Base-by-base conservation (phyloP, 768 basidiomycete genomes). In the Serendipita vermifera region DNA sequence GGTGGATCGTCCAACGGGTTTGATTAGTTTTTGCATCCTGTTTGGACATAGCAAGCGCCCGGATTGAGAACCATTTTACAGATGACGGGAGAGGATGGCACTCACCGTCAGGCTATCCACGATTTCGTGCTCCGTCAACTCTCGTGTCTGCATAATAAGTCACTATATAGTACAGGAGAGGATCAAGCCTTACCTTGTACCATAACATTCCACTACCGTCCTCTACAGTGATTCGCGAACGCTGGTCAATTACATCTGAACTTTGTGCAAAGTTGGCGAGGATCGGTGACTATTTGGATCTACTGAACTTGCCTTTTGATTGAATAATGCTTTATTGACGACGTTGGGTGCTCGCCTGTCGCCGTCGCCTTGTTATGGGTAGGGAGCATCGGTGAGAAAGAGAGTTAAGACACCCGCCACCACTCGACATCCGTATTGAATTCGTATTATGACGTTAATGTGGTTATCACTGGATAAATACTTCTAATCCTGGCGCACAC, bases 1-100 rank as follows among this genome's bases (percentile, higher is more conserved):
- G 78, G 65, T 88, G 87, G 26, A 88, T 79, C 7, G 78, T 78
- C 87, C 87, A 90, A 56, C 77, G 74, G 2, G 86, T 43, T 26
- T 11, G 13, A 43, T 43, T 43, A 13, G 41, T 43, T 24, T 43
- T 43, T 13, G 15, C 14, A 22, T 43, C 41, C 41, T 43, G 24
- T 13, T n/a, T n/a, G n/a, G n/a, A n/a, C n/a, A n/a, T n/a, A n/a
- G n/a, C n/a, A n/a, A n/a, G n/a, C n/a, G n/a, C n/a, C n/a, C n/a
- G n/a, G n/a, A n/a, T n/a, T n/a, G n/a, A n/a, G n/a, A n/a, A n/a
- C n/a, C n/a, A n/a, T n/a, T n/a, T n/a, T n/a, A n/a, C n/a, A 43
- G 22, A 43, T 22, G 26, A 43, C 26, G 22, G 0, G 41, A 26
- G 0, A 43, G 13, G 14, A 43, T 26, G 11, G 14, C 26, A 43